Conservation (phyloP, 192 early-diverging fungal species). For the Entomortierella chlamydospora region DNA sequence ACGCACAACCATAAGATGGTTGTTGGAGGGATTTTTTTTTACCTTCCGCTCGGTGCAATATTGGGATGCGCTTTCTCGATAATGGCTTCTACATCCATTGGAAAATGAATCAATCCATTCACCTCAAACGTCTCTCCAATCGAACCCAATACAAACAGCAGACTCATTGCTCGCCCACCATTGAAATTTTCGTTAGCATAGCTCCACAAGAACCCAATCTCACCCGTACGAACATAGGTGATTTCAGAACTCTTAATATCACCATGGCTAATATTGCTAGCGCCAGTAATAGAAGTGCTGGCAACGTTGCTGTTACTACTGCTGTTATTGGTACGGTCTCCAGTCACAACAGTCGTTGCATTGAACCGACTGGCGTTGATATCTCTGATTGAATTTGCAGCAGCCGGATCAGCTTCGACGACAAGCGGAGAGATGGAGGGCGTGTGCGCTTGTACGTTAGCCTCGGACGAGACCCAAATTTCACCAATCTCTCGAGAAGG, state of each 20-base stretch:
- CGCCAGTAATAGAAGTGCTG: constrained; percentile 40
- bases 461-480: constrained; percentile 82
- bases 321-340: constrained; percentile 7
- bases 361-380: constrained; percentile 13
- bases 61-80: constrained; percentile 64
- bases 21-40: too few species aligned
- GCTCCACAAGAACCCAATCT: constrained; percentile 82
- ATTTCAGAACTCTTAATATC: constrained; percentile 10
- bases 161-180: constrained; percentile 19
- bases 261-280: constrained; percentile 1
- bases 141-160: constrained; percentile 78
- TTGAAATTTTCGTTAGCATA: constrained; percentile 49
- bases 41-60: constrained; percentile 33
- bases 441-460: constrained; percentile 58
- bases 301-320: constrained; percentile 37
- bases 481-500: constrained; percentile 78
- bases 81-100: constrained; percentile 74
- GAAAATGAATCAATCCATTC: constrained; percentile 76
- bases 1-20: too few species aligned
- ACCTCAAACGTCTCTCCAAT: constrained; percentile 77
- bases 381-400: constrained; percentile 5
- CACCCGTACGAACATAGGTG: constrained; percentile 81
- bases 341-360: neutral
- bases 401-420: constrained; percentile 18
- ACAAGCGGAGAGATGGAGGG: constrained; percentile 22